These are phyloP conservation scores for Medicago truncatula DNA, from an alignment of 306 rosid species.

Conservation along the genomic window MtrunA17r5.0-ANR NC_053049.1:46656501-46657000, in stretches of 20 bases:
- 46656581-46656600: constrained; percentile 37
- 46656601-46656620: constrained; percentile 50
- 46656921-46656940: too few species aligned
- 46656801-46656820: background rate
- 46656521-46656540: background rate
- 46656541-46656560: background rate
- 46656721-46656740: background rate
- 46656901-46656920: too few species aligned
- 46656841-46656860: background rate
- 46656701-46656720: background rate
- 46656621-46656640: constrained; percentile 47
- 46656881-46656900: background rate
- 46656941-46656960: too few species aligned
- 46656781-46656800: background rate
- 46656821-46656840: background rate
- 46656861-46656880: constrained; percentile 14
- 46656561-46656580: constrained; percentile 51
- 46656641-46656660: constrained; percentile 8
- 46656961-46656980: too few species aligned
- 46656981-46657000: too few species aligned
- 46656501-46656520: background rate
- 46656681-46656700: constrained; percentile 8
- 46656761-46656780: background rate
- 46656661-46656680: background rate
- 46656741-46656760: background rate